phyloP scores from a whole-genome alignment of 345 rosid species.

The Zanthoxylum bungeanum region DNA sequence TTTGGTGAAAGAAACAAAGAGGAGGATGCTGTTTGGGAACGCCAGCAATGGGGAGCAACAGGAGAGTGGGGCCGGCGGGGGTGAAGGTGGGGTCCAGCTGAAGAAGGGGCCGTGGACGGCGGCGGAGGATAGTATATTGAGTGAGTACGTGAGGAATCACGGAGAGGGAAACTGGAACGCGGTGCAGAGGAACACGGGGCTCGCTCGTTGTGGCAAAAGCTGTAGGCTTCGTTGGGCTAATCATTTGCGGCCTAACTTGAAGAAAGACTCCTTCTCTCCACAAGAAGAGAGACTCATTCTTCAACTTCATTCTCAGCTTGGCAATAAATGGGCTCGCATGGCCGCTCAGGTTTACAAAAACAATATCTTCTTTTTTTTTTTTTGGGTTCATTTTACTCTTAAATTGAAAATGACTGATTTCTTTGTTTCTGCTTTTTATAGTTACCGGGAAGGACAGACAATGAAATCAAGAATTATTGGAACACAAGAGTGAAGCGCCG shows the following conservation, averaged over 20 bases:
- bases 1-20: background rate
- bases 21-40: conserved; percentile 2
- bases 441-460: conserved; percentile 77
- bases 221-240: conserved; percentile 64
- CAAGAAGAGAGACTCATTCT: conserved; percentile 54
- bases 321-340: conserved; percentile 71
- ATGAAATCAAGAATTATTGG: conserved; percentile 78
- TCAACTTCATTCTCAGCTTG: conserved; percentile 52
- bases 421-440: background rate
- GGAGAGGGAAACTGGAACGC: conserved; percentile 69
- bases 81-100: conserved; percentile 24
- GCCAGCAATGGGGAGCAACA: conserved; percentile 17
- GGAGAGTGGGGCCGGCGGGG: too few relatives aligned
- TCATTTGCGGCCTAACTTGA: conserved; percentile 51
- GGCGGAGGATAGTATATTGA: conserved; percentile 44
- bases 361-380: background rate
- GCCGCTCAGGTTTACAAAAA: conserved; percentile 44
- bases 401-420: background rate
- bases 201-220: conserved; percentile 61
- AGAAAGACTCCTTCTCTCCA: conserved; percentile 46
- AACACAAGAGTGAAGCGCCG: conserved; percentile 67
- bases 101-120: conserved; percentile 68
- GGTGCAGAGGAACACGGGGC: conserved; percentile 52
- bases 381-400: background rate
- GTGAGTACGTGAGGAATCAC: conserved; percentile 47